phyloP scores from a whole-genome alignment of 208 protist species.

The Trypanosoma rangeli region DNA sequence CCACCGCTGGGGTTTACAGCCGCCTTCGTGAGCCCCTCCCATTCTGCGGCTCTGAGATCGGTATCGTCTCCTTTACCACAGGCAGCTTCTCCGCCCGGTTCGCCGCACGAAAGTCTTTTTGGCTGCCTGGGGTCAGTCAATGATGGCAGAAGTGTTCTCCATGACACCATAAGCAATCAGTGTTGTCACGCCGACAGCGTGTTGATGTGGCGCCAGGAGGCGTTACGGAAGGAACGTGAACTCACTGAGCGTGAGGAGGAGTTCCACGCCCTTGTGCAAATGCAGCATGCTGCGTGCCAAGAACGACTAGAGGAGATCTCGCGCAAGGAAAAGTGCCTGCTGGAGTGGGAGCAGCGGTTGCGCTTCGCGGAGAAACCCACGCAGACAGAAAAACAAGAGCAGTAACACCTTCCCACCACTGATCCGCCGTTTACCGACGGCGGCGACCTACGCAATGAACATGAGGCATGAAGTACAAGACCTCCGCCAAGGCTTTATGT shows the following conservation, averaged over 20 bases:
- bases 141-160: not conserved
- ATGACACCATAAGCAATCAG: not conserved
- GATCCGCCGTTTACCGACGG: too few species aligned
- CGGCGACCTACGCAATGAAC: too few species aligned
- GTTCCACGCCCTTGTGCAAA: conserved; percentile 14
- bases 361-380: conserved; percentile 18
- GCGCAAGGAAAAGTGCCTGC: conserved; percentile 12
- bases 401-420: too few species aligned
- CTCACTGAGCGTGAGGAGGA: conserved; percentile 20
- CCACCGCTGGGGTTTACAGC: not conserved
- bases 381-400: not conserved
- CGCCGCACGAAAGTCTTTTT: not conserved
- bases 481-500: not conserved
- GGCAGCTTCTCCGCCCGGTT: not conserved
- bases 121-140: not conserved
- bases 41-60: not conserved
- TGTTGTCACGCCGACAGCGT: not conserved
- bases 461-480: not conserved
- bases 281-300: conserved; percentile 25
- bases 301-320: conserved; percentile 22
- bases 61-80: conserved; percentile 4
- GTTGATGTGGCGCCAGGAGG: conserved; percentile 5
- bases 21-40: not conserved
- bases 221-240: conserved; percentile 10
- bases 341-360: conserved; percentile 23